These are phyloP conservation scores for Plasmodium coatneyi DNA, from an alignment of 169 alveolate species.

Conservation along the genomic window DNA sequence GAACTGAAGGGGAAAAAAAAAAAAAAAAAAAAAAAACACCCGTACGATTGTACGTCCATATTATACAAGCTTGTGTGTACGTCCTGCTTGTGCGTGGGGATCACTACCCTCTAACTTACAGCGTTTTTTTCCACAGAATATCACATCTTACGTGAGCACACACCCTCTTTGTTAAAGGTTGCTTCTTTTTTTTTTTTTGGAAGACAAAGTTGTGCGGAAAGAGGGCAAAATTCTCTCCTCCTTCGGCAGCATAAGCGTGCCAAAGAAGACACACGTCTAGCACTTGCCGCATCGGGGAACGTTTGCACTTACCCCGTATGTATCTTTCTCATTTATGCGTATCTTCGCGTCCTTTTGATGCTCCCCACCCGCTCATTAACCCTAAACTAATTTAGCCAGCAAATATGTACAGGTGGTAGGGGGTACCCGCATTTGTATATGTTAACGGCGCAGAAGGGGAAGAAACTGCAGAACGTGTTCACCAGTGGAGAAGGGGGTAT, in stretches of 20 bases:
- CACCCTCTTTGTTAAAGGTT: not conserved
- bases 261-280: not conserved
- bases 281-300: not conserved
- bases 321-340: not conserved
- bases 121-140: not conserved
- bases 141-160: not conserved
- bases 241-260: not conserved
- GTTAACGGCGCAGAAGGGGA: not conserved
- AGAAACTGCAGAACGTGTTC: not conserved
- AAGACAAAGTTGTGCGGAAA: not conserved
- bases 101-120: not conserved
- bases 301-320: not conserved
- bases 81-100: not conserved
- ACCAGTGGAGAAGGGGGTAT: not conserved
- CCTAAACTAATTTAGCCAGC: not conserved
- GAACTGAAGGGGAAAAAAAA: not conserved
- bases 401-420: not conserved
- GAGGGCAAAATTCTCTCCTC: not conserved
- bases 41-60: not conserved
- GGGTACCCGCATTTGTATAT: not conserved
- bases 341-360: not conserved
- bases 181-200: not conserved
- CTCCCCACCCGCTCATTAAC: not conserved
- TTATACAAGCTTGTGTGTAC: not conserved
- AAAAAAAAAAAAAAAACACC: not conserved